Evolutionary conservation across 345 rosid species (phyloP).

Genomic region (Rhodamnia argentea): DNA sequence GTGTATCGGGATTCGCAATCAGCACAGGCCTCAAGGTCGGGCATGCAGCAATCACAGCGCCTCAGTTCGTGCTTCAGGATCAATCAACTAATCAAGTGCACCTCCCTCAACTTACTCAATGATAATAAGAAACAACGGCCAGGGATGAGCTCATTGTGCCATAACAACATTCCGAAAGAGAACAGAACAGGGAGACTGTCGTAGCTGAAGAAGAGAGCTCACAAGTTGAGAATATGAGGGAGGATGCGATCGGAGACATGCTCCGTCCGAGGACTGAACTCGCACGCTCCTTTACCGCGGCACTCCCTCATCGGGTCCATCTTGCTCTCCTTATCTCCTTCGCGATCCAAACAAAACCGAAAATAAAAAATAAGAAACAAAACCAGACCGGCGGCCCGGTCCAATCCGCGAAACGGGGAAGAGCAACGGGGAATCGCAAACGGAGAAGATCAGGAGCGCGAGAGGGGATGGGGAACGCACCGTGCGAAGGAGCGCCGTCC

Average conservation of each 20-base stretch:
- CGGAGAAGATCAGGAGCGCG: neutral
- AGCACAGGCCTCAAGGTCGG: neutral
- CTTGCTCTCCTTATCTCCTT: slow-evolving; percentile 2
- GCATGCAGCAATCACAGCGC: neutral
- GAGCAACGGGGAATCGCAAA: neutral
- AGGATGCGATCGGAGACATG: slow-evolving; percentile 40
- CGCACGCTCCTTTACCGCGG: slow-evolving; percentile 37
- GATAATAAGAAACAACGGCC: neutral
- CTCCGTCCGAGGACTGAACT: slow-evolving; percentile 5
- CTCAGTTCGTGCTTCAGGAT: neutral
- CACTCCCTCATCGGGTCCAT: slow-evolving; percentile 30
- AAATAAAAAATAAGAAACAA: neutral
- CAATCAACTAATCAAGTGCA: neutral
- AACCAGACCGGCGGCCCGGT: neutral
- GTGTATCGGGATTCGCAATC: neutral
- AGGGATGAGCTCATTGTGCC: neutral
- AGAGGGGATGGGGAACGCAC: neutral
- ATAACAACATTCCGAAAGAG: neutral
- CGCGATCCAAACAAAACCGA: neutral
- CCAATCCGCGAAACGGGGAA: neutral
- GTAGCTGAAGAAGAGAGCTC: slow-evolving; percentile 5
- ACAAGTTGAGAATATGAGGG: slow-evolving; percentile 80
- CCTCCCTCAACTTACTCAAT: neutral
- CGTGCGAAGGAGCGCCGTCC: neutral
- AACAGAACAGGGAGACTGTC: neutral